phyloP scores from a whole-genome alignment of 2,329 filamentous ascomycete genomes.

The Xylaria sp. region DNA sequence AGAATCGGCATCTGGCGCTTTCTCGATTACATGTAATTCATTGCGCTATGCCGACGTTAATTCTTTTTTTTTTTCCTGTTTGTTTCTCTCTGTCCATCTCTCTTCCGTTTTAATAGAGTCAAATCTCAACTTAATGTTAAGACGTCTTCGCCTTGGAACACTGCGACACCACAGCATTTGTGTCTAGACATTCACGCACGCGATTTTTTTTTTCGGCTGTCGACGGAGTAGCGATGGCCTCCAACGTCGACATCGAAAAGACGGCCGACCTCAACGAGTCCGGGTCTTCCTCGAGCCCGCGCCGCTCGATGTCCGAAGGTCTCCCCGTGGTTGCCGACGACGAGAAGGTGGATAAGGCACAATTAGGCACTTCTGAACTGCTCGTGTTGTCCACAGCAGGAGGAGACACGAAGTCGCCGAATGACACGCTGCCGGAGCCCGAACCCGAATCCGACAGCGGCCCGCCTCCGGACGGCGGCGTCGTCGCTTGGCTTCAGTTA shows the following conservation, averaged over 20 bases:
- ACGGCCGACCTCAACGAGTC: background rate
- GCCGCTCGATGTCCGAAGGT: background rate
- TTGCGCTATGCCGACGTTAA: too few species aligned
- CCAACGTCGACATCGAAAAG: slow-evolving; percentile 12
- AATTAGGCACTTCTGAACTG: background rate
- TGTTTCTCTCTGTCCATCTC: too few species aligned
- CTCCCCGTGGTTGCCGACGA: background rate
- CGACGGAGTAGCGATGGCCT: background rate
- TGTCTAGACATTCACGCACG: background rate
- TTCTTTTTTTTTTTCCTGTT: too few species aligned
- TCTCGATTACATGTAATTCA: background rate
- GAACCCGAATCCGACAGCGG: slow-evolving; percentile 3
- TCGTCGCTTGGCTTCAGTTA: slow-evolving; percentile 62
- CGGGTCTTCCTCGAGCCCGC: background rate
- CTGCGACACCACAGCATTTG: too few species aligned
- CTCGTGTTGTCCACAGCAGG: background rate
- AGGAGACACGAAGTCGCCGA: background rate
- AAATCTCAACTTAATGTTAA: too few species aligned
- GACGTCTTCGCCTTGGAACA: background rate
- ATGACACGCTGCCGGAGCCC: background rate
- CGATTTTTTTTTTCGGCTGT: background rate
- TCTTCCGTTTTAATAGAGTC: too few species aligned
- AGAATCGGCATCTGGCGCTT: background rate
- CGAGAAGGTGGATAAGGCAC: too few species aligned
- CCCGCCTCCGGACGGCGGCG: slow-evolving; percentile 57